Conservation (phyloP, 2,329 filamentous ascomycete species). For the Apiospora phragmitis region DNA sequence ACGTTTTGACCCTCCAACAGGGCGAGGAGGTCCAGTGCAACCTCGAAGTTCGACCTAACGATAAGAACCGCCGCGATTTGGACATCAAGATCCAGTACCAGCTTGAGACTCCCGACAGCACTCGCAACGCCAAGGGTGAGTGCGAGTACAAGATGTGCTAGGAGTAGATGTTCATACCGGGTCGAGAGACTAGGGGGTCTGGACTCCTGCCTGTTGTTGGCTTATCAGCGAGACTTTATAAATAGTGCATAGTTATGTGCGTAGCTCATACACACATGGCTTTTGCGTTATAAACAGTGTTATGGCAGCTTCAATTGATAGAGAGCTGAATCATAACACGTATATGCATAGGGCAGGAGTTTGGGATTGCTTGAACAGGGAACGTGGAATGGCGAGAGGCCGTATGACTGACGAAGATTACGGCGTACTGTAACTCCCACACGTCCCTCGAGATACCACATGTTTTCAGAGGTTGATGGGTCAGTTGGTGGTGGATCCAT, state of each 20-base stretch:
- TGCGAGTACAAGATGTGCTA: slow-evolving; percentile 82
- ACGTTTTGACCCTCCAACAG: slow-evolving; percentile 87
- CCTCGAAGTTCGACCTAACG: slow-evolving; percentile 83
- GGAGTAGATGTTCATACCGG: slow-evolving; percentile 11
- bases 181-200: background rate
- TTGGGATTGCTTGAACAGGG: background rate
- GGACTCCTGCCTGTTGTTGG: background rate
- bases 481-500: slow-evolving; percentile 19
- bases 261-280: background rate
- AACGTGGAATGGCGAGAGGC: background rate
- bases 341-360: background rate
- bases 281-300: background rate
- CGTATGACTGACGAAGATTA: slow-evolving; percentile 30
- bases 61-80: slow-evolving; percentile 91
- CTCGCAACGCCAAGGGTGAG: slow-evolving; percentile 65
- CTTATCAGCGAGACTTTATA: background rate
- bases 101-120: slow-evolving; percentile 73
- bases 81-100: slow-evolving; percentile 87
- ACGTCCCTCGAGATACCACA: slow-evolving; percentile 28
- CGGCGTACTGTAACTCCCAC: slow-evolving; percentile 25
- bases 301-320: background rate
- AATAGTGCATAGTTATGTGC: background rate
- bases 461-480: slow-evolving; percentile 27
- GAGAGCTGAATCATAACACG: background rate
- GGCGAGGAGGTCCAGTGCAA: slow-evolving; percentile 76